Percentiles rank a stretch among this genome's conserved stretches.
These are phyloP conservation scores for Diaporthe citri DNA, from an alignment of 2,329 filamentous ascomycete species.

Conservation along the genomic window DNA sequence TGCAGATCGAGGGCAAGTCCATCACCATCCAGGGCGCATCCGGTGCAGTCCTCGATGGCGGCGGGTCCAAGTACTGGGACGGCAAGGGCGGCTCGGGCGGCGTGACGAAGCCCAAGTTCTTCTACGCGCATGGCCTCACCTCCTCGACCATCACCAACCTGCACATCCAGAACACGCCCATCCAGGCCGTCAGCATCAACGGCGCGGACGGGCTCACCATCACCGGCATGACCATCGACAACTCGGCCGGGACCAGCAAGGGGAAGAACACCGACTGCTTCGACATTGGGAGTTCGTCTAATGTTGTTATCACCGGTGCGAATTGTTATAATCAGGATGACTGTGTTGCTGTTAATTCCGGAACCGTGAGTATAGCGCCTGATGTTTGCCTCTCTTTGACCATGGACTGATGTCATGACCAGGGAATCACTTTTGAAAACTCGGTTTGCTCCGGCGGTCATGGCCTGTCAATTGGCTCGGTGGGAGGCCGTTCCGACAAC, in stretches of 20 bases:
- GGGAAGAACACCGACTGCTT: slow-evolving; percentile 68
- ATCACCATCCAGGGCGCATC: slow-evolving; percentile 65
- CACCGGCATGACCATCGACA: slow-evolving; percentile 66
- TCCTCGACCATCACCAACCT: slow-evolving; percentile 61
- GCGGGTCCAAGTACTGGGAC: slow-evolving; percentile 71
- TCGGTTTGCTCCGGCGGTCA: slow-evolving; percentile 63
- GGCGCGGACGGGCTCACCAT: slow-evolving; percentile 57
- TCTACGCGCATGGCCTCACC: slow-evolving; percentile 64
- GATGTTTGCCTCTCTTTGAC: no score
- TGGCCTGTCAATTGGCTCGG: slow-evolving; percentile 68
- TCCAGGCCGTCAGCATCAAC: slow-evolving; percentile 64
- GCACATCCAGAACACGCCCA: slow-evolving; percentile 67
- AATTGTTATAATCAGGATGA: slow-evolving; percentile 70
- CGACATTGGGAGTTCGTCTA: slow-evolving; percentile 60
- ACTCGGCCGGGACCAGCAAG: slow-evolving; percentile 63
- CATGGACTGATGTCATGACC: background rate
- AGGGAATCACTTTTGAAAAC: slow-evolving; percentile 53
- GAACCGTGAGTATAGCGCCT: slow-evolving; percentile 45
- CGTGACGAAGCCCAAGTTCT: slow-evolving; percentile 73
- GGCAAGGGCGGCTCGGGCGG: slow-evolving; percentile 69
- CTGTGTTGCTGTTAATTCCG: slow-evolving; percentile 70
- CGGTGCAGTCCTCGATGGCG: slow-evolving; percentile 67
- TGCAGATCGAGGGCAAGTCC: slow-evolving; percentile 68
- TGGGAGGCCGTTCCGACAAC: slow-evolving; percentile 67
- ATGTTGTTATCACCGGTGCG: slow-evolving; percentile 63